phyloP scores from a whole-genome alignment of 2,329 filamentous ascomycete genomes.

The Beauveria caledonica region DNA sequence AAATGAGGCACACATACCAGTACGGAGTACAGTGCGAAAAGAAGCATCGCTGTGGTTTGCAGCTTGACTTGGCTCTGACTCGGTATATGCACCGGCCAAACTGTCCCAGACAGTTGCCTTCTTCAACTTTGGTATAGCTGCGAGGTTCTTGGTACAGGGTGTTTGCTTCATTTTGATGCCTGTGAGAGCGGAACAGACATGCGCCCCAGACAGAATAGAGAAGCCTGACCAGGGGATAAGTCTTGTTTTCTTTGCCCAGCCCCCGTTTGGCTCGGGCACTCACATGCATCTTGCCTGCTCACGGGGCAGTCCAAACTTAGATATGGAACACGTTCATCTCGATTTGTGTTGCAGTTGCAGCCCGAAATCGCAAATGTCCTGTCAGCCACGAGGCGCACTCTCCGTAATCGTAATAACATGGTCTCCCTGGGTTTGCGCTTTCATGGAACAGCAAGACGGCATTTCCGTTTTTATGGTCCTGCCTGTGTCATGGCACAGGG shows the following conservation, averaged over 20 bases:
- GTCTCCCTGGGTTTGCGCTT: neutral
- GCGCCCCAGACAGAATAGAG: neutral
- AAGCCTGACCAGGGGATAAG: neutral
- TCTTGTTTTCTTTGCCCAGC: neutral
- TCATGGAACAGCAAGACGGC: neutral
- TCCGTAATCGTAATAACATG: neutral
- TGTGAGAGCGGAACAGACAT: neutral
- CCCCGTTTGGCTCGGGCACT: neutral
- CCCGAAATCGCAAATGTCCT: conserved; percentile 4
- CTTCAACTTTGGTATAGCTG: neutral
- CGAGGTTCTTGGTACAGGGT: neutral
- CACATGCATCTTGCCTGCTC: neutral
- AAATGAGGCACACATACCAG: neutral
- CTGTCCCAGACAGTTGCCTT: neutral
- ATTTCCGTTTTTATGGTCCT: neutral
- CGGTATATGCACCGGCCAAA: neutral
- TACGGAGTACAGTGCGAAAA: neutral
- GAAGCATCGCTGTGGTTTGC: neutral
- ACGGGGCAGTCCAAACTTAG: neutral
- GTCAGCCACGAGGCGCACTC: neutral
- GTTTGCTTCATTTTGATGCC: neutral
- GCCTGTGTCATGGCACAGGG: neutral
- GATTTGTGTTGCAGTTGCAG: conserved; percentile 7
- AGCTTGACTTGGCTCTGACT: neutral
- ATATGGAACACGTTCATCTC: conserved; percentile 4